Evolutionary conservation across 2,329 filamentous ascomycete species (phyloP).

Genomic region (Cladosporium sp.): DNA sequence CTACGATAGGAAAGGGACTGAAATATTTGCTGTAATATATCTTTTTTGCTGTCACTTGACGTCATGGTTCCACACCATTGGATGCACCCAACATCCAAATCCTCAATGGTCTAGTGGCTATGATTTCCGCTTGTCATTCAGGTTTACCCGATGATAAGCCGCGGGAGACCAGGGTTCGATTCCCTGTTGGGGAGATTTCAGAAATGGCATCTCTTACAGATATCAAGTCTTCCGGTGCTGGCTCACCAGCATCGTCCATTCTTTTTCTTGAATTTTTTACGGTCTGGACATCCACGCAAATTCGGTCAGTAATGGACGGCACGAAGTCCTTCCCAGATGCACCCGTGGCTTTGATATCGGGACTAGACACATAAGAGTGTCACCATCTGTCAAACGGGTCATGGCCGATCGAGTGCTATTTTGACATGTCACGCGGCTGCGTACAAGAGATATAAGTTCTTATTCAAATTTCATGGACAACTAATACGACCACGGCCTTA

Average conservation of each 20-base stretch:
- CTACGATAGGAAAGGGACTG: too few relatives aligned
- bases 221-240: slow-evolving; percentile 6
- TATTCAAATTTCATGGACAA: neutral
- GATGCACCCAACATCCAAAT: neutral
- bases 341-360: too few relatives aligned
- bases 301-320: too few relatives aligned
- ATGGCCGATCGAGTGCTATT: neutral
- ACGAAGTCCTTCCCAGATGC: too few relatives aligned
- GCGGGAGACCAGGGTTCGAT: slow-evolving; percentile 12
- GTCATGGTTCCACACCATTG: neutral
- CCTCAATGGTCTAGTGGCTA: slow-evolving; percentile 30
- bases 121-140: slow-evolving; percentile 33
- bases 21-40: too few relatives aligned
- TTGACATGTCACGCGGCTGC: neutral
- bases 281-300: too few relatives aligned
- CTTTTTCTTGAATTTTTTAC: neutral
- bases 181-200: slow-evolving; percentile 11
- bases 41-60: too few relatives aligned
- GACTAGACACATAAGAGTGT: neutral
- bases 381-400: neutral
- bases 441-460: neutral
- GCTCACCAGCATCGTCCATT: slow-evolving; percentile 1
- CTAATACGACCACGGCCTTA: slow-evolving; percentile 35
- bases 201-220: slow-evolving; percentile 1
- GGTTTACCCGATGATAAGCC: neutral